Conservation (phyloP, 306 rosid genomes). For the Carpinus fangiana region DNA sequence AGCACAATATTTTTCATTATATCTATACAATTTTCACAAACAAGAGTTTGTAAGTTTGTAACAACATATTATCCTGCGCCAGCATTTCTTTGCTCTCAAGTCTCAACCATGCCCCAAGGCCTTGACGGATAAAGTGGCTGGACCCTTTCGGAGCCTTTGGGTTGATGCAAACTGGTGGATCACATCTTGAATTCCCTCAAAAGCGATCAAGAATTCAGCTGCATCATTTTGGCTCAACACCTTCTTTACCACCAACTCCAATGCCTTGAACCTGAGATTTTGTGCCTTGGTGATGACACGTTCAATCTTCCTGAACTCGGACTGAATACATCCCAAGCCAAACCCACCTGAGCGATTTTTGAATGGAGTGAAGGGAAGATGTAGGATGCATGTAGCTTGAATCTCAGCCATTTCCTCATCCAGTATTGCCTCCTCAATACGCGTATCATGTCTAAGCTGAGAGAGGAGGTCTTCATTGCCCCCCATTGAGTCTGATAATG, state of each 20-base stretch:
- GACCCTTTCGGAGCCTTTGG: conserved; percentile 33
- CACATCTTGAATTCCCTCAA: conserved; percentile 45
- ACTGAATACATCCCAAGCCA: conserved; percentile 31
- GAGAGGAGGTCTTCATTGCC: conserved; percentile 28
- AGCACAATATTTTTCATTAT: too few relatives aligned
- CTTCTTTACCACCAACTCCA: conserved; percentile 48
- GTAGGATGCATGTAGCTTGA: conserved; percentile 43
- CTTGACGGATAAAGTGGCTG: conserved; percentile 32
- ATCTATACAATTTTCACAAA: too few relatives aligned
- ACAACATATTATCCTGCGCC: too few relatives aligned
- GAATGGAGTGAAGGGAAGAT: conserved; percentile 40
- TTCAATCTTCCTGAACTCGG: conserved; percentile 47
- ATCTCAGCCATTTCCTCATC: conserved; percentile 59
- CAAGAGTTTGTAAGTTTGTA: too few relatives aligned
- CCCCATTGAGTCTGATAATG: conserved; percentile 11
- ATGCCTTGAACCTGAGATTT: conserved; percentile 47
- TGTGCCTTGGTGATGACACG: conserved; percentile 45
- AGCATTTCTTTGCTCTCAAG: conserved; percentile 8
- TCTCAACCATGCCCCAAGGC: conserved; percentile 24
- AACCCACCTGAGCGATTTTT: conserved; percentile 18
- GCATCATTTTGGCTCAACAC: conserved; percentile 38
- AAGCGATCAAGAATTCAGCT: conserved; percentile 47
- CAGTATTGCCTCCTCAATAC: conserved; percentile 43
- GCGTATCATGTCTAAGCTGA: conserved; percentile 39
- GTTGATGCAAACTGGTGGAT: conserved; percentile 38